Percentiles rank a stretch among this genome's conserved stretches.
These are phyloP conservation scores for Exophiala alcalophila DNA, from an alignment of 2,329 filamentous ascomycete genomes.

Conservation along the genomic window DNA sequence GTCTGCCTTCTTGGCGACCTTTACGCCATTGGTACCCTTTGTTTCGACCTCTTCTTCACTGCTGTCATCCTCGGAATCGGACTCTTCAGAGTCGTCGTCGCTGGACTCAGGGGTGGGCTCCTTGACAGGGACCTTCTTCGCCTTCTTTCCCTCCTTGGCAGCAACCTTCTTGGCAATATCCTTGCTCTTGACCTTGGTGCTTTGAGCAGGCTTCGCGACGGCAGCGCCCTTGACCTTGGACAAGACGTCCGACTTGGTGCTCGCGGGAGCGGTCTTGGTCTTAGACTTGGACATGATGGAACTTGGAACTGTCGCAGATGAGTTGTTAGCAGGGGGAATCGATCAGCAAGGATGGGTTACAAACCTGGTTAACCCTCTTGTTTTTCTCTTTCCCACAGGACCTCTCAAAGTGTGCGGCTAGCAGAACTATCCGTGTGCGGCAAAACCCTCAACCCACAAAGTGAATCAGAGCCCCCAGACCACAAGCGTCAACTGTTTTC, in stretches of 20 bases:
- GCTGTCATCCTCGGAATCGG: conserved; percentile 35
- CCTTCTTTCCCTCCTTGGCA: conserved; percentile 40
- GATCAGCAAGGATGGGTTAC: conserved; percentile 4
- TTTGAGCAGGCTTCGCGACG: conserved; percentile 45
- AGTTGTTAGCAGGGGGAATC: conserved; percentile 9
- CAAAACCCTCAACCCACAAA: conserved; percentile 27
- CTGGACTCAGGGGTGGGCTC: conserved; percentile 38
- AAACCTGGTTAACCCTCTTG: conserved; percentile 12
- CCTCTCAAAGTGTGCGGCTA: conserved; percentile 14
- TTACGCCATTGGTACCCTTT: conserved; percentile 15
- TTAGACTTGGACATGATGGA: conserved; percentile 49
- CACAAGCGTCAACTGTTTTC: conserved; percentile 22
- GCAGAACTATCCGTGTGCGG: conserved; percentile 12
- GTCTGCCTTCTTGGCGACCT: conserved; percentile 20
- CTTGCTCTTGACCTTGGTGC: conserved; percentile 46
- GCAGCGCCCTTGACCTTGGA: conserved; percentile 49
- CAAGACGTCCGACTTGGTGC: conserved; percentile 42
- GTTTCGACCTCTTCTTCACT: conserved; percentile 30
- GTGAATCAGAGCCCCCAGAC: conserved; percentile 27
- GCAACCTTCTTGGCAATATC: conserved; percentile 42
- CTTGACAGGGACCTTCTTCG: conserved; percentile 45
- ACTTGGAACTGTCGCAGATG: conserved; percentile 22
- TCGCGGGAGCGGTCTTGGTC: conserved; percentile 40
- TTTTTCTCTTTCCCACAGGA: no score
- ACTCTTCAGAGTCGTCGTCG: conserved; percentile 35